Percentiles rank a stretch among this genome's conserved stretches.
Conservation (phyloP, 2,329 filamentous ascomycete genomes). For the Colletotrichum acutatum region DNA sequence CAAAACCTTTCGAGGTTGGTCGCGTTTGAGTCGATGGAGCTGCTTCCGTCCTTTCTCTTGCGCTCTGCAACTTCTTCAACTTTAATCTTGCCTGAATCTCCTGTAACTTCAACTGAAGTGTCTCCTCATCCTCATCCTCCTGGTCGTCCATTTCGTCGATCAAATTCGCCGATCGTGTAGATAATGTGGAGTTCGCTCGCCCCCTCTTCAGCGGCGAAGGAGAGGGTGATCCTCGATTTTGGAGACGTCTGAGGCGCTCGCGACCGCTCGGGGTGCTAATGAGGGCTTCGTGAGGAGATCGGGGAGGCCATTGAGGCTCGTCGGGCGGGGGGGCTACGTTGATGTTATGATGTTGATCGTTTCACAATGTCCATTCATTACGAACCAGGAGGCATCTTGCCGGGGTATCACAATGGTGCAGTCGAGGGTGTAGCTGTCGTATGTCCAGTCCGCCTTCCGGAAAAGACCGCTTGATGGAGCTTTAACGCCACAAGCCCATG, state of each 20-base stretch:
- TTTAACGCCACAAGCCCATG: conserved; percentile 34
- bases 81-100: conserved; percentile 90
- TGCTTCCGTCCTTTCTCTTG: conserved; percentile 54
- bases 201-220: conserved; percentile 71
- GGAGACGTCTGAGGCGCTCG: conserved; percentile 76
- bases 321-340: conserved; percentile 41
- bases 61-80: conserved; percentile 85
- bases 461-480: conserved; percentile 12
- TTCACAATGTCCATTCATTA: background rate
- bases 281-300: conserved; percentile 73
- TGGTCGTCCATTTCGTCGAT: conserved; percentile 47
- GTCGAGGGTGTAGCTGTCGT: conserved; percentile 1
- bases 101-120: conserved; percentile 83
- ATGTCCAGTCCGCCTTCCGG: conserved; percentile 3
- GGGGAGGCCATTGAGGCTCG: conserved; percentile 72
- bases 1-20: conserved; percentile 42
- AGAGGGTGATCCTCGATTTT: conserved; percentile 74
- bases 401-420: conserved; percentile 1
- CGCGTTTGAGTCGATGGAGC: conserved; percentile 36
- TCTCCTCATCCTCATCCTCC: conserved; percentile 87
- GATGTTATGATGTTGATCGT: conserved; percentile 15
- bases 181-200: conserved; percentile 43
- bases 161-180: conserved; percentile 37
- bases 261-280: conserved; percentile 81
- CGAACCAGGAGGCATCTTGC: conserved; percentile 38